Evolutionary conservation across 1,284 basidiomycete genomes (phyloP).

Genomic region (Microbotryum lychnidis-dioicae): DNA sequence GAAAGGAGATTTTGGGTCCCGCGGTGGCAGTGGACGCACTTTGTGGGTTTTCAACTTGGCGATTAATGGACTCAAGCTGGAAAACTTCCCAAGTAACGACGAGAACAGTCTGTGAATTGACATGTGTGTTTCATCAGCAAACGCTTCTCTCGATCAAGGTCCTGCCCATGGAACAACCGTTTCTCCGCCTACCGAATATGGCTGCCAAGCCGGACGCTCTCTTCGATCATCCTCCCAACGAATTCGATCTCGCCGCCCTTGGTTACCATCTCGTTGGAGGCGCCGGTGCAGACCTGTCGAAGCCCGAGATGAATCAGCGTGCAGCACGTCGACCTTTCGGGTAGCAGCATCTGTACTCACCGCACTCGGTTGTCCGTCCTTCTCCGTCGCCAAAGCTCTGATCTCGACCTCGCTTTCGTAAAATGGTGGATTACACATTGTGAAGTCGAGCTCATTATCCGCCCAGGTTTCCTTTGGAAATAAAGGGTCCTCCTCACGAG

Average conservation of each 20-base stretch:
- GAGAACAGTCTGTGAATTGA: no score
- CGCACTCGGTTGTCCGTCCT: constrained; percentile 56
- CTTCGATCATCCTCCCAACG: constrained; percentile 64
- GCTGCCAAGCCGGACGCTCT: constrained; percentile 51
- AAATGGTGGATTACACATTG: constrained; percentile 95
- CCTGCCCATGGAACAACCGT: no score
- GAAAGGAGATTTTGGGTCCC: no score
- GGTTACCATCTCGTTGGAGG: constrained; percentile 75
- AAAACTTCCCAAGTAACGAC: no score
- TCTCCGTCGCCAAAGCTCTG: constrained; percentile 50
- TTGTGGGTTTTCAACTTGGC: no score
- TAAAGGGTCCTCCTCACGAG: constrained; percentile 17
- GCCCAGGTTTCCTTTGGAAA: background rate
- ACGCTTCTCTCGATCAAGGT: no score
- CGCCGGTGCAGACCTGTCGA: constrained; percentile 66
- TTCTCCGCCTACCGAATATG: constrained; percentile 48
- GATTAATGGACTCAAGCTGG: no score
- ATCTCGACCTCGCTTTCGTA: constrained; percentile 68
- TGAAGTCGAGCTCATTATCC: constrained; percentile 52
- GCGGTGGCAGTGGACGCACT: no score
- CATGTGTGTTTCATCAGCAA: no score
- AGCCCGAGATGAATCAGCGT: background rate
- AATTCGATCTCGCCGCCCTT: constrained; percentile 75
- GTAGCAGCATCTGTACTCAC: constrained; percentile 44
- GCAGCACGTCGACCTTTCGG: constrained; percentile 1